Conservation (phyloP, 768 basidiomycete species). For the Neoboletus subvelutipes region DNA sequence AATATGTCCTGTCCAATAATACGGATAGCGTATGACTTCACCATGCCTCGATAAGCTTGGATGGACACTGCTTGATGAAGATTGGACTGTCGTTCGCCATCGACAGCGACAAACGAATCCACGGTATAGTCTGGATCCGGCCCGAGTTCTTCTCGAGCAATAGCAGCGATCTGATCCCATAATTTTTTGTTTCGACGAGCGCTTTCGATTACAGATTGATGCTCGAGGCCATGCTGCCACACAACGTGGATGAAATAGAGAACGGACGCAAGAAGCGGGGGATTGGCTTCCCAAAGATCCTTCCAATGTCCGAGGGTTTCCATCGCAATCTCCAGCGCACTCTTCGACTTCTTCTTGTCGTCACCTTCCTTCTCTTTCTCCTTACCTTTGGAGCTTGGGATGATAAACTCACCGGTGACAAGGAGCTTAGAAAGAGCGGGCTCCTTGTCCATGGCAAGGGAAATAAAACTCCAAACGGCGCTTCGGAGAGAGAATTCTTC, state of each 20-base stretch:
- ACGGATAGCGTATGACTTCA: slow-evolving; percentile 73
- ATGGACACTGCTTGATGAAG: slow-evolving; percentile 59
- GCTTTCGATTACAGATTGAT: slow-evolving; percentile 55
- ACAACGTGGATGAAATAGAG: slow-evolving; percentile 74
- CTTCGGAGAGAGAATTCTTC: slow-evolving; percentile 71
- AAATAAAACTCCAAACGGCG: slow-evolving; percentile 81
- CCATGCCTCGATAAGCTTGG: slow-evolving; percentile 67
- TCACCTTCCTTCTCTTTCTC: slow-evolving; percentile 25
- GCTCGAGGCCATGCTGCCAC: slow-evolving; percentile 80
- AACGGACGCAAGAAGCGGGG: slow-evolving; percentile 70
- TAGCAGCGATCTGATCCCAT: slow-evolving; percentile 66
- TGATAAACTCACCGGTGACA: slow-evolving; percentile 68
- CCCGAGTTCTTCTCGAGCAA: slow-evolving; percentile 69
- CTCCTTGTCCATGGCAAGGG: slow-evolving; percentile 79
- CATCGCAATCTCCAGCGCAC: slow-evolving; percentile 66
- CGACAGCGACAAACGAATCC: slow-evolving; percentile 42
- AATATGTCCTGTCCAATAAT: slow-evolving; percentile 76
- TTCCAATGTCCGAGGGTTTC: slow-evolving; percentile 70
- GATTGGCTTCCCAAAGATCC: slow-evolving; percentile 73
- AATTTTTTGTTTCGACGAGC: slow-evolving; percentile 58
- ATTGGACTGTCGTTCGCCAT: slow-evolving; percentile 44
- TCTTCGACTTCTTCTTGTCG: slow-evolving; percentile 41
- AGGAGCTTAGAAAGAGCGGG: slow-evolving; percentile 82
- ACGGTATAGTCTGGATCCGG: slow-evolving; percentile 69
- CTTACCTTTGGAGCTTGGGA: slow-evolving; percentile 44